phyloP scores from a whole-genome alignment of 1,284 basidiomycete genomes.

The Kwoniella shivajii region DNA sequence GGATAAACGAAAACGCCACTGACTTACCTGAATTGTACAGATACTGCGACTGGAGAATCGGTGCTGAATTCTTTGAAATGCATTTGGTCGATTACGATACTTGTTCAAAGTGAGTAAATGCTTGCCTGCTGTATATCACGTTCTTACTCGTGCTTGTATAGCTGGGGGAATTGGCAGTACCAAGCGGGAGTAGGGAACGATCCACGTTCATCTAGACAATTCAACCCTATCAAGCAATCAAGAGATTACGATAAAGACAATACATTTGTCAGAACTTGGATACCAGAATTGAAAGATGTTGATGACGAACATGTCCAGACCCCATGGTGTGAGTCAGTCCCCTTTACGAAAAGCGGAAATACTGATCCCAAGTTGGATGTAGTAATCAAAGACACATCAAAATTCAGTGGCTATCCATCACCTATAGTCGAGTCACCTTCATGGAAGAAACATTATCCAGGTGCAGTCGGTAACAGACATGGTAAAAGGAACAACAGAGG shows the following conservation, averaged over 20 bases:
- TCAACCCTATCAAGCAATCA: conserved; percentile 63
- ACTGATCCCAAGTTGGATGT: neutral
- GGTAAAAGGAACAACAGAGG: conserved; percentile 2
- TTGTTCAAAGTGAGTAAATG: conserved; percentile 36
- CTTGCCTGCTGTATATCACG: neutral
- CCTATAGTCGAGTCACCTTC: conserved; percentile 36
- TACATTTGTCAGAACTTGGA: conserved; percentile 59
- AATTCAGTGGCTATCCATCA: conserved; percentile 32
- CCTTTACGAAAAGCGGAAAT: neutral
- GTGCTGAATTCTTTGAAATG: conserved; percentile 60
- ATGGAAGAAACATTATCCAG: conserved; percentile 44
- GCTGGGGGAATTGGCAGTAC: conserved; percentile 57
- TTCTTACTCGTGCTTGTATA: conserved; percentile 5
- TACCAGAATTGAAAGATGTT: conserved; percentile 56
- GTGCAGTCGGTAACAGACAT: neutral
- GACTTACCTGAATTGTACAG: conserved; percentile 13
- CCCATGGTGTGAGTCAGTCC: conserved; percentile 44
- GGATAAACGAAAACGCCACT: no score
- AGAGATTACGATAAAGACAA: conserved; percentile 60
- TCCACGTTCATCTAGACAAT: conserved; percentile 59
- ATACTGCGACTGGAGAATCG: conserved; percentile 61
- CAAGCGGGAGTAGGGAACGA: conserved; percentile 62
- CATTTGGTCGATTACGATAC: conserved; percentile 58
- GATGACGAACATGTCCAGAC: conserved; percentile 36
- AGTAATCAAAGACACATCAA: conserved; percentile 23